Conservation (phyloP, 1,284 basidiomycete species). For the Malassezia psittaci region DNA sequence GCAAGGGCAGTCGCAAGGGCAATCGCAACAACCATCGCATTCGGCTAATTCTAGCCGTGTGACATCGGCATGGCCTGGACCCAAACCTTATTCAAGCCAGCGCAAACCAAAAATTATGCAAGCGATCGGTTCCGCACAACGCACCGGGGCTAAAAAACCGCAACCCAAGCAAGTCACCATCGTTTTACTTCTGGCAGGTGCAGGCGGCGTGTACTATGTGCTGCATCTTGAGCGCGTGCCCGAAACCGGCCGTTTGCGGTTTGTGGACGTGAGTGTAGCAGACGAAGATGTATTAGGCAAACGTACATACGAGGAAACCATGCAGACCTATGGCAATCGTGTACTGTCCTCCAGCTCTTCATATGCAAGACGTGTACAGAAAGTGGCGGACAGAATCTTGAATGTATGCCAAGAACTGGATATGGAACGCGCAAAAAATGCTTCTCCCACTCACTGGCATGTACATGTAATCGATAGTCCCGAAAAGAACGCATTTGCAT, state of each 20-base stretch:
- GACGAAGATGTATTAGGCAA: slow-evolving; percentile 49
- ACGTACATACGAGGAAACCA: slow-evolving; percentile 53
- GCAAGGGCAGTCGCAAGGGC: too few species aligned
- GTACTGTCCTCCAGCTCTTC: slow-evolving; percentile 65
- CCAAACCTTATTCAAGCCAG: too few species aligned
- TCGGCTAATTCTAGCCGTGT: too few species aligned
- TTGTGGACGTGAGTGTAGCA: slow-evolving; percentile 32
- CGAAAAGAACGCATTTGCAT: slow-evolving; percentile 66
- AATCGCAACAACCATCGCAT: too few species aligned
- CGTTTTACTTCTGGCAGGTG: slow-evolving; percentile 22
- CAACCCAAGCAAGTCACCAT: slow-evolving; percentile 12
- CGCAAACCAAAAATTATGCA: too few species aligned
- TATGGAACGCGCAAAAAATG: slow-evolving; percentile 4
- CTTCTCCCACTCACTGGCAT: slow-evolving; percentile 54
- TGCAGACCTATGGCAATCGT: slow-evolving; percentile 55
- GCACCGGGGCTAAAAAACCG: background rate
- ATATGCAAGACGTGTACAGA: slow-evolving; percentile 52
- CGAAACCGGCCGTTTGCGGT: slow-evolving; percentile 39
- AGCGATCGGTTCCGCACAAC: too few species aligned
- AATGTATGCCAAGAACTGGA: slow-evolving; percentile 57
- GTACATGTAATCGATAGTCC: slow-evolving; percentile 71
- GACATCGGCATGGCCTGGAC: too few species aligned
- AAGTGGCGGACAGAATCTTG: slow-evolving; percentile 64
- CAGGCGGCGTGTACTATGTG: slow-evolving; percentile 37
- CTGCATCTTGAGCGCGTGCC: slow-evolving; percentile 41